phyloP scores from a whole-genome alignment of 1,284 basidiomycete species.

The Cryptococcus sp. region DNA sequence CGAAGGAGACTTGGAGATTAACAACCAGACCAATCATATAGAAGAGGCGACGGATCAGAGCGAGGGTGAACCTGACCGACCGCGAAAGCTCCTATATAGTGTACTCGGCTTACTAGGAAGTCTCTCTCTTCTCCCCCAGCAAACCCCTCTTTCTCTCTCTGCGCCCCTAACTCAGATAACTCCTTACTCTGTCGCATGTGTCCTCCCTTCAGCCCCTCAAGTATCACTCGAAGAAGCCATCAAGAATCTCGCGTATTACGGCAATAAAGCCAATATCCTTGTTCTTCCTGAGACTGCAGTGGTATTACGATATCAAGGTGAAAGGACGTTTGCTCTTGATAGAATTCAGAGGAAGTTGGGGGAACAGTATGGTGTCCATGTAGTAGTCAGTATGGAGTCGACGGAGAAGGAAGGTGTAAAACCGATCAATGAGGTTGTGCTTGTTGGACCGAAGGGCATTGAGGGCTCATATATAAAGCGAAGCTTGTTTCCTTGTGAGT shows the following conservation, averaged over 20 bases:
- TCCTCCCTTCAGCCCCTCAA: constrained; percentile 4
- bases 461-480: constrained; percentile 14
- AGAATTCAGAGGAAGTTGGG: constrained; percentile 2
- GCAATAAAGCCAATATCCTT: constrained; percentile 10
- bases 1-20: not conserved
- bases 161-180: constrained; percentile 4
- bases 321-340: constrained; percentile 5
- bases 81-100: not conserved
- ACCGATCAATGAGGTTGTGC: constrained; percentile 11
- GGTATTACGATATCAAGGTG: not conserved
- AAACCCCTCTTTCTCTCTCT: not conserved
- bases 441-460: constrained; percentile 15
- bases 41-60: constrained; percentile 5
- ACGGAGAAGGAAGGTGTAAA: not conserved
- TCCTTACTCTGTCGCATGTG: constrained; percentile 16
- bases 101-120: not conserved
- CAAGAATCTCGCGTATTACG: constrained; percentile 2
- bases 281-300: constrained; percentile 17
- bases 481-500: constrained; percentile 13
- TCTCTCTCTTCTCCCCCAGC: not conserved
- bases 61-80: constrained; percentile 24
- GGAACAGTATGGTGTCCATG: constrained; percentile 7
- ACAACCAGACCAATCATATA: not conserved
- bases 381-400: constrained; percentile 9
- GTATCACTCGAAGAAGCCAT: constrained; percentile 6